These are phyloP conservation scores for Microbotryum scabiosae DNA, from an alignment of 1,284 basidiomycete species.

Conservation along the genomic window DNA sequence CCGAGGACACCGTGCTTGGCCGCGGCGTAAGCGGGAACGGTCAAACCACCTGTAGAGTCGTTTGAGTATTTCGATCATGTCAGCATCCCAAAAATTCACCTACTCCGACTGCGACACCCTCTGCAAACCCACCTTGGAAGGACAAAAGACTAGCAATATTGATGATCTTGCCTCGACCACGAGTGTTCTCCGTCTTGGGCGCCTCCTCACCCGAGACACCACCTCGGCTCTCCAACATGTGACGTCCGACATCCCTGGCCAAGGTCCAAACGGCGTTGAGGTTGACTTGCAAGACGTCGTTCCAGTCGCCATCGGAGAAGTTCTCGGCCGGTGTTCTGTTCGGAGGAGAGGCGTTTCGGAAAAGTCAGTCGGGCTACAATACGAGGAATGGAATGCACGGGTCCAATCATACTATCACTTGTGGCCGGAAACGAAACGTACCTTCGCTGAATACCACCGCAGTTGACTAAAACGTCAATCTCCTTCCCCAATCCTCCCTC, in stretches of 20 bases:
- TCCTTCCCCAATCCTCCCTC: slow-evolving; percentile 53
- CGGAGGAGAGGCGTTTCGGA: background rate
- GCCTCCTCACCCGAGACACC: slow-evolving; percentile 33
- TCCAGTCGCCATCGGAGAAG: slow-evolving; percentile 80
- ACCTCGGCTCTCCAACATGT: slow-evolving; percentile 54
- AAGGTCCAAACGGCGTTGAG: slow-evolving; percentile 69
- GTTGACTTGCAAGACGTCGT: slow-evolving; percentile 60
- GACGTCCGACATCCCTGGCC: slow-evolving; percentile 62
- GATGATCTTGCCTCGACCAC: slow-evolving; percentile 64
- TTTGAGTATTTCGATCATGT: too few relatives aligned
- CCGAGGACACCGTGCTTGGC: slow-evolving; percentile 65
- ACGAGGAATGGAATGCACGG: too few relatives aligned
- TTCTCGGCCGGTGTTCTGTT: slow-evolving; percentile 62
- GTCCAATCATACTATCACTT: too few relatives aligned
- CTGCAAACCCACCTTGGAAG: slow-evolving; percentile 52
- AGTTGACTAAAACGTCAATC: slow-evolving; percentile 85
- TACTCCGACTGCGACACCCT: too few relatives aligned
- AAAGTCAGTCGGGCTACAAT: too few relatives aligned
- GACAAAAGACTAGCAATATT: slow-evolving; percentile 70
- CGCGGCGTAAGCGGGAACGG: slow-evolving; percentile 83
- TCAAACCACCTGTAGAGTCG: slow-evolving; percentile 46
- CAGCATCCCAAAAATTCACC: too few relatives aligned
- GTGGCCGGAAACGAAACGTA: background rate
- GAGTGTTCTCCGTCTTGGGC: slow-evolving; percentile 39
- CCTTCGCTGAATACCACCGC: slow-evolving; percentile 79